Evolutionary conservation across 257 asterid genomes (phyloP), one percentile per base, ranked within the genome.

Genomic region (Rubia yunnanensis): DNA sequence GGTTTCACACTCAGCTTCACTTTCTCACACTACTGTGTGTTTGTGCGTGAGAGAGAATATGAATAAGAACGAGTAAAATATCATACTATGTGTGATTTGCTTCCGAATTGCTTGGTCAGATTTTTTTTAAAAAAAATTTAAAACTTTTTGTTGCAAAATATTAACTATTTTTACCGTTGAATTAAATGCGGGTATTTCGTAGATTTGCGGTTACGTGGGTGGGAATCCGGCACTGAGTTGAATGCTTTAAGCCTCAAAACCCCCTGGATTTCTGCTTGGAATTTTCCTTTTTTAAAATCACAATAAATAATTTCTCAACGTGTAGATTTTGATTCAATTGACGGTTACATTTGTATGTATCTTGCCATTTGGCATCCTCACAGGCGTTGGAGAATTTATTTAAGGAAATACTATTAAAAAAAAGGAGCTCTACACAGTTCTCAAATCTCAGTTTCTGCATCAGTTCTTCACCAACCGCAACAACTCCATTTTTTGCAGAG

Each of bases 371-470:
- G 46, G 52, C 66, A 55, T 34, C 17, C 26, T 34, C 4, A n/a
- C 39, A 60, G 64, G 64, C 8, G 26, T 34, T 60, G 64, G 23
- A 32, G 18, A 5, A 60, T 60, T 60, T 5, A 31, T 6, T 11
- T 13, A 56, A 26, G 7, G 14, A 50, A 50, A 50, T 18, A 50
- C 8, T n/a, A n/a, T n/a, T n/a, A n/a, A 50, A 20, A 50, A 7
- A 50, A 20, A 34, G 14, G 44, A 28, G 18, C 41, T 4, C 7
- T 52, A 46, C 52, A 7, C 2, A 7, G 67, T 54, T 54, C 59
- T 52, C 35, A 15, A 70, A 70, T 70, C 79, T 57, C 50, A 49
- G 39, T 74, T 41, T 62, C 60, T 63, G 65, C 56, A 15, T 32
- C 49, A 60, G 64, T 44, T 52, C 63, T 44, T 52, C 63, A 28